Percentiles rank a stretch among this genome's conserved stretches.
phyloP scores from a whole-genome alignment of 305 asterid genomes.

The Ilex paraguariensis region DNA sequence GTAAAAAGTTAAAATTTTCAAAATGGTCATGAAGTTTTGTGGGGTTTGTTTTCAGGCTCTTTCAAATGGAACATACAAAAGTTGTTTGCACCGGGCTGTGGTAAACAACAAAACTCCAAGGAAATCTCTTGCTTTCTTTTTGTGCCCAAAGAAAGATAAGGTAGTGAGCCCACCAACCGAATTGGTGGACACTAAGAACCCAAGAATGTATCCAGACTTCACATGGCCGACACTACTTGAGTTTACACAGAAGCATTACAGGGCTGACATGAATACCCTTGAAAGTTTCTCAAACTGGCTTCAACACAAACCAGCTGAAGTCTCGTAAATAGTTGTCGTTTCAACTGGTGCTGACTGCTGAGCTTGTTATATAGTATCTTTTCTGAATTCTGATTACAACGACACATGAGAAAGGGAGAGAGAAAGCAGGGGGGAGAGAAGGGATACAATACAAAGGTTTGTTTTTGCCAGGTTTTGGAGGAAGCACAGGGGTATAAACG shows the following conservation, averaged over 20 bases:
- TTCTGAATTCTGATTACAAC: background rate
- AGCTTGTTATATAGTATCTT: background rate
- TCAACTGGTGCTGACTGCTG: background rate
- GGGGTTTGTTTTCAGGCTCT: constrained; percentile 50
- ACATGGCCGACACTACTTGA: constrained; percentile 62
- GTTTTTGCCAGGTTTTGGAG: no score
- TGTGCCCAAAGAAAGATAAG: constrained; percentile 73
- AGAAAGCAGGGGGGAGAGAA: no score
- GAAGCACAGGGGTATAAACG: no score
- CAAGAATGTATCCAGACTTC: constrained; percentile 71
- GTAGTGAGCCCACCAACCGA: constrained; percentile 74
- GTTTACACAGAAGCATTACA: constrained; percentile 74
- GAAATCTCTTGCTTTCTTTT: constrained; percentile 80
- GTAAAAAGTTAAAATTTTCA: no score
- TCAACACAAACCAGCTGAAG: constrained; percentile 23
- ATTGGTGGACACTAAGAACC: constrained; percentile 64
- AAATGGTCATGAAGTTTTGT: background rate
- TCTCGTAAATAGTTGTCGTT: background rate
- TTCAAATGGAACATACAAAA: constrained; percentile 74
- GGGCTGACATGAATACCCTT: constrained; percentile 83
- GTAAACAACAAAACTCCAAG: constrained; percentile 68
- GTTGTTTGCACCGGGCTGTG: constrained; percentile 86
- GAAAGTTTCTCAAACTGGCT: constrained; percentile 60
- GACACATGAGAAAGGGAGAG: no score
- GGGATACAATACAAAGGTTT: no score